Base-by-base conservation (phyloP, 495 filamentous ascomycete species). In the Lindgomyces ingoldianus region DNA sequence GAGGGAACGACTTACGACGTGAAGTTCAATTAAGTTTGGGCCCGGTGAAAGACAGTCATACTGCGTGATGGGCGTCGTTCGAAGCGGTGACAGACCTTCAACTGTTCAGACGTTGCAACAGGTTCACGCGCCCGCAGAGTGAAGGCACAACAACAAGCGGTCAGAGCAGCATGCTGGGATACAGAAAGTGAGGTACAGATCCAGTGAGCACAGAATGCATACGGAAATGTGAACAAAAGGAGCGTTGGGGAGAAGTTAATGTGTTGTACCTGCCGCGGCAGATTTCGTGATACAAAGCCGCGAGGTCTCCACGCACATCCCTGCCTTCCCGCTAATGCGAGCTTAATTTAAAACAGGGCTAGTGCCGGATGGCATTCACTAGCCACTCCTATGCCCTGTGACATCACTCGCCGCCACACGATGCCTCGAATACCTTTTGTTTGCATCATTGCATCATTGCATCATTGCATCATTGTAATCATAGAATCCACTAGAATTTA, bases 271-370 rank as follows among this genome's bases (percentile, higher is more conserved):
- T 39, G 6, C 33, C 6, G 6, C 33, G 33, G 33, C 33, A 39
- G 14, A 39, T 39, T 39, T 39, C 6, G 14, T 14, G 33, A 39
- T 39, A 39, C 6, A 39, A 14, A 39, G 6, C 33, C 33, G 33
- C 33, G 33, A 39, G 33, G 33, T 39, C 33, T 39, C 14, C 33
- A 14, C 14, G 33, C 33, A 39, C 14, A 39, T 39, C 33, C 33
- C 33, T 39, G 33, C 33, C 6, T 39, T 6, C 33, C 12, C 26
- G 39, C 59, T 62, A 62, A 62, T 62, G 59, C 59, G 29, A 54
- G 47, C 59, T 62, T 62, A 47, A 54, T 42, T 42, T 14, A 21
- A 14, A 27, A 4, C 12, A 25, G 22, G 11, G 27, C 18, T 46
- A 24, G 41, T 10, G 16, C 9, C 1, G 33, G 22, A 10, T n/a